Conservation (phyloP, 805 yeast genomes). For the Cyberlindnera xishuangbannaensis region DNA sequence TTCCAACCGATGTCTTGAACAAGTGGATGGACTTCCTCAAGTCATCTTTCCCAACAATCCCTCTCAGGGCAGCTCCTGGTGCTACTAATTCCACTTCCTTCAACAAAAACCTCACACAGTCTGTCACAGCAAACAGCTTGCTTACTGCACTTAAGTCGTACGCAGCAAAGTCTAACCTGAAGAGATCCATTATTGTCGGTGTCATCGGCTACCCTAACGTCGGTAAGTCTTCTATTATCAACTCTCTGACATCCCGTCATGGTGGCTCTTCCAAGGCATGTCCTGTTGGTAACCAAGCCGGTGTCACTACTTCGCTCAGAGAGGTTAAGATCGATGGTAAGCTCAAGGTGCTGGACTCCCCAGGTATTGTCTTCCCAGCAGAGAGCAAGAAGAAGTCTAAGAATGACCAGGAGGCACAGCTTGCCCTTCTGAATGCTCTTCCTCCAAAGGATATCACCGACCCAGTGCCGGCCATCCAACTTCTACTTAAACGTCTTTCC, state of each 20-base stretch:
- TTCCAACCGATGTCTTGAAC: constrained; percentile 78
- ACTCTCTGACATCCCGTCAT: constrained; percentile 79
- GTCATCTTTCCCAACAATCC: constrained; percentile 85
- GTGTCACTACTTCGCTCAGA: constrained; percentile 88
- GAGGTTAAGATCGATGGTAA: constrained; percentile 90
- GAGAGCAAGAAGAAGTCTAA: constrained; percentile 48
- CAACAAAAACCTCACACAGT: constrained; percentile 66
- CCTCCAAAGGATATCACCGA: constrained; percentile 83
- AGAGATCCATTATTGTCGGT: constrained; percentile 88
- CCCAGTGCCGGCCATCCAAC: constrained; percentile 74
- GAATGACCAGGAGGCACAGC: constrained; percentile 76
- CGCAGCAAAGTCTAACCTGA: constrained; percentile 76
- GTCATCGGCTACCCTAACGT: constrained; percentile 97
- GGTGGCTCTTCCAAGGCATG: constrained; percentile 71
- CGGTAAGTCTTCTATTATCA: constrained; percentile 92
- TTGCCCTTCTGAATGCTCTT: constrained; percentile 80
- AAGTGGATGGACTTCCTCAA: constrained; percentile 80
- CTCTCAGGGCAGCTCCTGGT: constrained; percentile 74
- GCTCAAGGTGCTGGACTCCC: constrained; percentile 85
- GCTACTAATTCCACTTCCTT: constrained; percentile 64
- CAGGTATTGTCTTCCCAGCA: constrained; percentile 93
- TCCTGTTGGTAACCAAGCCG: constrained; percentile 97
- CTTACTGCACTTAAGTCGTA: constrained; percentile 79
- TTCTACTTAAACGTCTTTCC: constrained; percentile 70
- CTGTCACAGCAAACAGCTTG: constrained; percentile 66